These are phyloP conservation scores for Phycomyces nitens DNA, from an alignment of 192 early-diverging fungal species.

Conservation along the genomic window DNA sequence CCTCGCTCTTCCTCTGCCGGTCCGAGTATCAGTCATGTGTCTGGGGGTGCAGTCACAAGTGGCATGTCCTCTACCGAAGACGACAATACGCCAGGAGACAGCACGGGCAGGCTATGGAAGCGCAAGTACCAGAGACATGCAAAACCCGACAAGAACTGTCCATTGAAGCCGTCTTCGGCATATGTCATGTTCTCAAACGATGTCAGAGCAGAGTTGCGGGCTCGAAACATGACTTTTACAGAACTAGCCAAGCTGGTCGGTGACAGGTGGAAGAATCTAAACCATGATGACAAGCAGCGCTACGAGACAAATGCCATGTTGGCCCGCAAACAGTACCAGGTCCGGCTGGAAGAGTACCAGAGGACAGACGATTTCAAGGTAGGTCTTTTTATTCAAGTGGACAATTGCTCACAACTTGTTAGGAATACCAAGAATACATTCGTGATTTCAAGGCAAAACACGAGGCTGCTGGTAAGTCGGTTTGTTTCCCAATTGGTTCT, in stretches of 20 bases:
- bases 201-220: constrained; percentile 38
- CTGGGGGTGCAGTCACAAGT: constrained; percentile 1
- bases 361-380: constrained; percentile 36
- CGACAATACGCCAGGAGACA: constrained; percentile 21
- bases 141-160: constrained; percentile 44
- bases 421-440: constrained; percentile 41
- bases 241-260: constrained; percentile 47
- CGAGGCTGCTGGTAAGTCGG: constrained; percentile 28
- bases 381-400: neutral
- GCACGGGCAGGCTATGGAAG: constrained; percentile 21
- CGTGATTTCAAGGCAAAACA: constrained; percentile 39
- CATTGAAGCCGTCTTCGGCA: constrained; percentile 44
- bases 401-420: neutral
- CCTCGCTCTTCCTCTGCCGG: neutral
- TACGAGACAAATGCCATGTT: constrained; percentile 29
- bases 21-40: neutral
- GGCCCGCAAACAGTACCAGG: constrained; percentile 33
- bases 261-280: constrained; percentile 43
- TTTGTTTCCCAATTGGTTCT: neutral
- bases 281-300: constrained; percentile 23
- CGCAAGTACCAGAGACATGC: constrained; percentile 46
- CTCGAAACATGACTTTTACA: constrained; percentile 37
- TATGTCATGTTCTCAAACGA: constrained; percentile 49
- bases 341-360: constrained; percentile 30
- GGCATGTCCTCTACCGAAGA: constrained; percentile 35